Percentiles rank a stretch among this genome's conserved stretches.
Conservation (phyloP, 441 rosid genomes). For the Populus hybrid region DNA sequence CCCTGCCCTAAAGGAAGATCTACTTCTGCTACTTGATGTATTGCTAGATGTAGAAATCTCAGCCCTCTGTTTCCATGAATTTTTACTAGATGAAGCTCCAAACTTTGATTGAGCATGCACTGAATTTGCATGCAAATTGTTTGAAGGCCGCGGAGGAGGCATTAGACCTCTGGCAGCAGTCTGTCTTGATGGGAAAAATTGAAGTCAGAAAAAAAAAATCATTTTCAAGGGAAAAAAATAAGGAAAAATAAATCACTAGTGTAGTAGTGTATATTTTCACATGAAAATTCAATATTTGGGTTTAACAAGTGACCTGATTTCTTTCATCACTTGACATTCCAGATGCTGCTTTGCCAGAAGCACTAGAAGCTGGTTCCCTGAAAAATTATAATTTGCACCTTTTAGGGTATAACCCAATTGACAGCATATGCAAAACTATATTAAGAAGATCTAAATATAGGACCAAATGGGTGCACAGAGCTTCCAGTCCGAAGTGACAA, state of each 20-base stretch:
- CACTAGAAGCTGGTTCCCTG: conserved; percentile 94
- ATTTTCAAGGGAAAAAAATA: background rate
- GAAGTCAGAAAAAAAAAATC: conserved; percentile 13
- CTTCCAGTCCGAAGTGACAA: background rate
- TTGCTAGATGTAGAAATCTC: conserved; percentile 62
- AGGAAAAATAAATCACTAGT: background rate
- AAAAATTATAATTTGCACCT: background rate
- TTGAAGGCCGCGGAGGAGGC: conserved; percentile 94
- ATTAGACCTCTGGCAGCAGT: conserved; percentile 76
- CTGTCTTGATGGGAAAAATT: conserved; percentile 42
- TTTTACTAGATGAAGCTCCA: conserved; percentile 62
- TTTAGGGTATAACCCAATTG: background rate
- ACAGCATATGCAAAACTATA: background rate
- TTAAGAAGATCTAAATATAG: background rate
- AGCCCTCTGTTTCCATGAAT: conserved; percentile 42
- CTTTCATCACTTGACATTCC: conserved; percentile 93
- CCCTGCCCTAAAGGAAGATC: conserved; percentile 44
- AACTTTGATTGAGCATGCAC: conserved; percentile 48
- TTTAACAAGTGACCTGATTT: conserved; percentile 57
- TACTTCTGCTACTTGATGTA: conserved; percentile 62
- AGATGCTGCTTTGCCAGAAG: conserved; percentile 85
- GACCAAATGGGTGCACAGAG: background rate
- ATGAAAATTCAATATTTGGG: conserved; percentile 4
- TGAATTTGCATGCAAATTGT: conserved; percentile 31
- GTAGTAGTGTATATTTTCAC: background rate